These are phyloP conservation scores for Earliella scabrosa DNA, from an alignment of 1,284 basidiomycete genomes.

Conservation along the genomic window DNA sequence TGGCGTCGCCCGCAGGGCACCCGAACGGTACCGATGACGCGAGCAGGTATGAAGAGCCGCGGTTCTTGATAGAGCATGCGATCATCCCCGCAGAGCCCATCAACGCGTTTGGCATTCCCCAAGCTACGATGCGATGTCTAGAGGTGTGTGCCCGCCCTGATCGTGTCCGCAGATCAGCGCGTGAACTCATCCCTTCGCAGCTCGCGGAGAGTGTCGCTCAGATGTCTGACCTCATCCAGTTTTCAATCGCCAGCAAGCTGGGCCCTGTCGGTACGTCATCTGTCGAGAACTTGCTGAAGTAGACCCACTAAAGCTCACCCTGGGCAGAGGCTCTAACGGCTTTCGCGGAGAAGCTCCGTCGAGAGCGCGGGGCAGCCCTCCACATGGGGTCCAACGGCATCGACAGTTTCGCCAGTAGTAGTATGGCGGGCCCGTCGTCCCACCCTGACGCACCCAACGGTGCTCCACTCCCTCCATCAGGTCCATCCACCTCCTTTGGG, in stretches of 20 bases:
- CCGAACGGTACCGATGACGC: constrained; percentile 47
- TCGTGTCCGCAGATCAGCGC: too few relatives aligned
- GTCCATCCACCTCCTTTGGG: neutral
- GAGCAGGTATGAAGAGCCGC: constrained; percentile 58
- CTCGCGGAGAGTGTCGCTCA: constrained; percentile 76
- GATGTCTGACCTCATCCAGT: constrained; percentile 76
- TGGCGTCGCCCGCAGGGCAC: constrained; percentile 42
- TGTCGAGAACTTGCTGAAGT: neutral
- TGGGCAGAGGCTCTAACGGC: constrained; percentile 44
- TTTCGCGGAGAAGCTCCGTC: constrained; percentile 51
- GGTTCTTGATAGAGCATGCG: constrained; percentile 58
- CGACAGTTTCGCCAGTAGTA: neutral
- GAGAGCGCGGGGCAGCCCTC: constrained; percentile 32
- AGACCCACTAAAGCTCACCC: too few relatives aligned
- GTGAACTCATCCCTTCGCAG: constrained; percentile 36
- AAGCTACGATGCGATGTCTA: constrained; percentile 83
- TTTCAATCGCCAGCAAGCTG: constrained; percentile 52
- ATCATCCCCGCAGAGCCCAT: constrained; percentile 77
- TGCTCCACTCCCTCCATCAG: neutral
- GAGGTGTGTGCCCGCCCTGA: constrained; percentile 52
- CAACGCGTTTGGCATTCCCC: constrained; percentile 83
- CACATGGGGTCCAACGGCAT: neutral
- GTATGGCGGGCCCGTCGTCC: neutral
- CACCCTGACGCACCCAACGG: constrained; percentile 12
- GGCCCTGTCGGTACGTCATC: constrained; percentile 65